Percentiles rank a stretch among this genome's conserved stretches.
phyloP scores from a whole-genome alignment of 331 rosid species.

The Phaseolus coccineus region DNA sequence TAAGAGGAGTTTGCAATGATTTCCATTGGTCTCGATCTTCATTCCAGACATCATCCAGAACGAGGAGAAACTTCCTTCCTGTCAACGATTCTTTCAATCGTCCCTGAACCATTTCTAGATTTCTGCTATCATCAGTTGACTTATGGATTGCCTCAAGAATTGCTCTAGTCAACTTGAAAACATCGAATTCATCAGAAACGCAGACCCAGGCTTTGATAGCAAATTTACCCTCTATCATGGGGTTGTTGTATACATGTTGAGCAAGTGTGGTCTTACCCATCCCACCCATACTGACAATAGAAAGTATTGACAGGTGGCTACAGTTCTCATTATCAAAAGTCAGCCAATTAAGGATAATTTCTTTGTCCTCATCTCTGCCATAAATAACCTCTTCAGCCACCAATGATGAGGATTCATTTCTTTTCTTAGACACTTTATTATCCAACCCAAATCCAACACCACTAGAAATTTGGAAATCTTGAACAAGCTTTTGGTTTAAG shows the following conservation, averaged over 20 bases:
- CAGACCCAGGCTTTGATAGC: slow-evolving; percentile 34
- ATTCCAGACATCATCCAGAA: neutral
- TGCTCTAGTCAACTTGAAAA: neutral
- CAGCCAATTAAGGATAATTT: too few relatives aligned
- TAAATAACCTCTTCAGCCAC: neutral
- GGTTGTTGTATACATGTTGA: slow-evolving; percentile 44
- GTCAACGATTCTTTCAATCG: neutral
- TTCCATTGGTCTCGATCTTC: neutral
- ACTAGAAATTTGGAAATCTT: neutral
- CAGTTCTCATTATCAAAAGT: too few relatives aligned
- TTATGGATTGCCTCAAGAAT: neutral
- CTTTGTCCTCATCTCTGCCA: too few relatives aligned
- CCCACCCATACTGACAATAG: slow-evolving; percentile 37
- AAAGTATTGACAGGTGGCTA: neutral
- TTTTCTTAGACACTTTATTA: neutral
- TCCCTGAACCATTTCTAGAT: neutral
- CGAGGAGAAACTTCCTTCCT: neutral
- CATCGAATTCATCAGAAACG: slow-evolving; percentile 18
- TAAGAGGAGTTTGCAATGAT: neutral
- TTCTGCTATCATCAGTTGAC: neutral
- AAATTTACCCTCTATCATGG: neutral
- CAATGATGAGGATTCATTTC: neutral
- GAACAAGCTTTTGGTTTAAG: neutral
- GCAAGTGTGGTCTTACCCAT: slow-evolving; percentile 54
- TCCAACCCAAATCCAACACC: neutral